Evolutionary conservation across 192 early-diverging fungal genomes (phyloP), one percentile per base, ranked within the genome.

Genomic region (Gonapodya sp.): DNA sequence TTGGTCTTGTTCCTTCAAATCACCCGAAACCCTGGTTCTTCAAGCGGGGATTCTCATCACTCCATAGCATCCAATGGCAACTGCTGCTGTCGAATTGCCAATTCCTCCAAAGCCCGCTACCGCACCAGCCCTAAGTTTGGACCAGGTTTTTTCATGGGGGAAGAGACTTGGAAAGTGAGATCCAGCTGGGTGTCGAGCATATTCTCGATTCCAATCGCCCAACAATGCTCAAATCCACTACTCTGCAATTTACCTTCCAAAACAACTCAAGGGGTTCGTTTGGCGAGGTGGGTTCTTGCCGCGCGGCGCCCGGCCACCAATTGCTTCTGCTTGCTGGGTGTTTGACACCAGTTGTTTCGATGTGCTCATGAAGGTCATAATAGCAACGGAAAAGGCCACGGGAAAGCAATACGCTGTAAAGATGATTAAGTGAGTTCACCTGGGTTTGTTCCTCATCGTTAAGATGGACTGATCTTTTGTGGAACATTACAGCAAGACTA

Each of bases 81-180:
- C 46, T 16, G 46, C 46, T 16, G 46, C 46, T 16, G 46, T 64
- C 24, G 46, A 8, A 24, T 16, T 16, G 8, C 46, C 46, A 8
- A 24, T 64, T 16, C 46, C 46, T 16, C 46, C 46, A 8, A 64
- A 64, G 46, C 46, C 46, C 8, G 46, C 46, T 16, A 16, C 46
- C 8, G 24, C 8, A 8, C 46, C 46, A 24, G 46, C 46, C 8
- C 46, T 64, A 24, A 64, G 46, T 24, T 24, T 64, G 46, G 46
- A 64, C 46, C 46, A 64, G 46, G 46, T 64, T 24, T 64, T 64
- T 24, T 64, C 46, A 8, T 64, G 46, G 46, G 46, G 46, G 24
- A 64, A 64, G 46, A 64, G 46, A 24, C 46, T 64, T 64, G 46
- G 46, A 64, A 64, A 64, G 46, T 64, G 46, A 64, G 46, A 64